Base-by-base conservation (phyloP, 1,139 yeast species). In the Taphrina deformans region DNA sequence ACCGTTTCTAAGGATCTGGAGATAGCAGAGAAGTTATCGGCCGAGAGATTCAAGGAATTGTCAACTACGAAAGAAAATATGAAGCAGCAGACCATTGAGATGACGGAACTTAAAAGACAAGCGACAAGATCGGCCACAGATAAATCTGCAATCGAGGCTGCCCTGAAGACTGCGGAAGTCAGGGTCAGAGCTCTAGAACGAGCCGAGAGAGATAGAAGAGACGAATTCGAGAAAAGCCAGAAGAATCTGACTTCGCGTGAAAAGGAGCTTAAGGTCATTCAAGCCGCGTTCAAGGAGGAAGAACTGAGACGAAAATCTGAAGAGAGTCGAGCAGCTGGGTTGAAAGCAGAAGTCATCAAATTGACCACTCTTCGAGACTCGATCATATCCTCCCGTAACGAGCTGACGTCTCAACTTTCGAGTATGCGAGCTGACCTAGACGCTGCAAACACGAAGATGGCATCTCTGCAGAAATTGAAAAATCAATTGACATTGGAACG, bases 401-500 rank as follows among this genome's bases (percentile, higher is more conserved):
- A 59, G 21, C 23, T 52, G n/a, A 52, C 31, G 12, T 18, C 45
- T 10, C 63, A 59, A 21, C 33, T 44, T 3, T n/a, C 55, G 10
- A n/a, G 40, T n/a, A 40, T 52, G 38, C 38, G 56, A 9, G 35
- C 55, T 10, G 63, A 59, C 18, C 40, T 59, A 4, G 56, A 51
- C 12, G 26, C 31, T 18, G 56, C 56, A 21, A 50, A 23, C 18
- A 31, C 44, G 16, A 59, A 59, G 35, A 18, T 59, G 41, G 38
- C 55, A 29, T 27, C 44, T 3, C 45, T 59, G 40, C 63, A 59
- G 29, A 40, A 41, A 21, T 12, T 52, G 64, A 77, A 78, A 62
- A 75, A 77, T 24, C 75, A 73, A 40, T 71, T 83, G 62, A 78
- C 76, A 53, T 78, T 78, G 27, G 75, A 79, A 10, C 70, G 80